Evolutionary conservation across 2,329 filamentous ascomycete species (phyloP), one percentile per base, ranked within the genome.

Genomic region (Sporothrix pallida): DNA sequence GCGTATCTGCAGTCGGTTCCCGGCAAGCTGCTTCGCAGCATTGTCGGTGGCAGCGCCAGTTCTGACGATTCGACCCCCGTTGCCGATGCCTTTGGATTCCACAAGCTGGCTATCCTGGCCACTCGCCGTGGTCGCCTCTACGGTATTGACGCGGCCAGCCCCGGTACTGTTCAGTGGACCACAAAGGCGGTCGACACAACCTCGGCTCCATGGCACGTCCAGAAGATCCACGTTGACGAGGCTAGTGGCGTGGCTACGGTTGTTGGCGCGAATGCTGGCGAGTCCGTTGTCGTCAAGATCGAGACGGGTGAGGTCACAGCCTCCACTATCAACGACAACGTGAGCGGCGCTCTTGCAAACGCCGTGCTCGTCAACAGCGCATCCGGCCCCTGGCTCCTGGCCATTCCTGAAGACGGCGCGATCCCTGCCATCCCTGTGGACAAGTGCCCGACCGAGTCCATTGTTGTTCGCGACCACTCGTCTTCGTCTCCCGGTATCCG

Each of bases 71-170:
- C 79, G 13, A 52, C 56, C 46, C 52, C 54, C 13, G 70, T 42
- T 37, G 42, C 54, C 56, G 72, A 73, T 20, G 80, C 87, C 54
- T 98, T 98, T 81, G 95, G 95, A 4, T 95, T 98, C 82, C 91
- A 93, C 81, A 97, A 97, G 82, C 84, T 95, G 46, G 88, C 95
- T 6, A 86, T 98, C 73, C 85, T 97, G 70, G 94, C 92, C 6
- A 97, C 95, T 1, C 87, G 89, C 72, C 91, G 90, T 73, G 95
- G 95, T 15, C 91, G 92, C 76, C 83, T 98, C 20, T 92, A 95
- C 77, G 93, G 91, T 2, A 84, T 99, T 23, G 91, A 97, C 81
- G 89, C 91, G 48, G 93, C 91, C 31, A 91, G 90, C 74, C 86
- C 91, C 13, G 94, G 94, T 3, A 86, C 86, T 50, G 84, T 97